Evolutionary conservation across 1,284 basidiomycete species (phyloP).

Genomic region (Sanghuangporus weigelae): DNA sequence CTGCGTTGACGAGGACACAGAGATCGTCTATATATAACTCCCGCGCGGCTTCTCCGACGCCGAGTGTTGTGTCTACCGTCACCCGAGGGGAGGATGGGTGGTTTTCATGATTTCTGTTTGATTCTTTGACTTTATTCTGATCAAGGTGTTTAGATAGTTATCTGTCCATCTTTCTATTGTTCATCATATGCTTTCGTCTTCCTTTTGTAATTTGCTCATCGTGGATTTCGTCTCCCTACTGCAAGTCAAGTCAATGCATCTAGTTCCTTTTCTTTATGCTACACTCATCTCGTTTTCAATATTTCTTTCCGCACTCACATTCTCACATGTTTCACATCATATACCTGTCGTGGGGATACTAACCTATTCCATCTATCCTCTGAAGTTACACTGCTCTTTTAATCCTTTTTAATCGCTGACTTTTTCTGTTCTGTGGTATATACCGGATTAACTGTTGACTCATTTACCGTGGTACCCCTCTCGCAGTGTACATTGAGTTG

Average conservation of each 20-base stretch:
- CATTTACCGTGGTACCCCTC: neutral
- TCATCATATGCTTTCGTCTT: neutral
- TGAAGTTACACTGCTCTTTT: neutral
- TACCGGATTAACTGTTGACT: neutral
- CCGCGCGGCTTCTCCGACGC: slow-evolving; percentile 60
- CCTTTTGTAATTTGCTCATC: neutral
- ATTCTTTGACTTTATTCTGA: neutral
- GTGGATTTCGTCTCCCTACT: neutral
- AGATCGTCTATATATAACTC: slow-evolving; percentile 25
- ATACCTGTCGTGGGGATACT: neutral
- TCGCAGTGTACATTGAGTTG: neutral
- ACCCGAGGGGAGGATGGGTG: slow-evolving; percentile 71
- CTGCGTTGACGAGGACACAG: slow-evolving; percentile 35
- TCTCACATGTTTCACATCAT: neutral
- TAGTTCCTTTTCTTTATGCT: neutral
- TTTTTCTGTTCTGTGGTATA: neutral
- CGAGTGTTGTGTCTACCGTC: slow-evolving; percentile 64
- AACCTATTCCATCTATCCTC: neutral
- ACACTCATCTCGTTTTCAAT: neutral
- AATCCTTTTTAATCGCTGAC: neutral
- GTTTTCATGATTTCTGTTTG: slow-evolving; percentile 45
- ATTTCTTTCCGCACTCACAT: neutral
- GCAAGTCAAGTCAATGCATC: neutral
- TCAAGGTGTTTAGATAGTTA: neutral
- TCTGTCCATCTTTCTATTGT: neutral